These are phyloP conservation scores for Candida pseudoglaebosa DNA, from an alignment of 805 yeast genomes.

Conservation along the genomic window DNA sequence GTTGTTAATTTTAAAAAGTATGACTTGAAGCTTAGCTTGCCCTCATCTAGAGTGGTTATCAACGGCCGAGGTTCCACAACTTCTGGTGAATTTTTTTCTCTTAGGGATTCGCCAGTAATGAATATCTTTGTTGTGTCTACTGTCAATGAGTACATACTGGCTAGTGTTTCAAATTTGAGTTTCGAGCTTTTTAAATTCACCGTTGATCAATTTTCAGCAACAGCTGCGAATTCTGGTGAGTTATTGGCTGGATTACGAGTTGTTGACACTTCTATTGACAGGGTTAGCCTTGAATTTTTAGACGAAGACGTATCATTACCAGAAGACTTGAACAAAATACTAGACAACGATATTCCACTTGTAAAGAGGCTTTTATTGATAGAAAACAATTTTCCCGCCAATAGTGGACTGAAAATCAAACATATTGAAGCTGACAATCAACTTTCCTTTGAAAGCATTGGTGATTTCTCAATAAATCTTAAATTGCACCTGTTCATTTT, in stretches of 20 bases:
- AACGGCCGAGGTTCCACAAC: neutral
- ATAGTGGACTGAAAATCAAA: neutral
- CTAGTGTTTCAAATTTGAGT: constrained; percentile 8
- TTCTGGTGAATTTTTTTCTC: neutral
- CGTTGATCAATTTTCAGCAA: constrained; percentile 5
- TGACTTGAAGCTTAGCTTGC: constrained; percentile 10
- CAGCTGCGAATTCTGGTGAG: constrained; percentile 13
- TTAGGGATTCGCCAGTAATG: neutral
- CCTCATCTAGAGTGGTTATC: constrained; percentile 6
- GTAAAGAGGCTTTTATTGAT: neutral
- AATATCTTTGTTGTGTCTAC: constrained; percentile 1
- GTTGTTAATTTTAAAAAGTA: constrained; percentile 10
- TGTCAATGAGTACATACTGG: constrained; percentile 2
- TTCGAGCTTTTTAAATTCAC: constrained; percentile 5
- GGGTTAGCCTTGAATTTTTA: constrained; percentile 6
- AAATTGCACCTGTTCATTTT: constrained; percentile 3
- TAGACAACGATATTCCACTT: neutral
- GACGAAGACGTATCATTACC: neutral
- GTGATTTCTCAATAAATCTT: constrained; percentile 1
- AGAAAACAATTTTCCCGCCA: neutral
- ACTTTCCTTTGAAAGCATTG: neutral
- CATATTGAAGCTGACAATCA: neutral
- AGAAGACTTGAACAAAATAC: neutral
- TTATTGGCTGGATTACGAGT: constrained; percentile 11
- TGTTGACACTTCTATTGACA: constrained; percentile 8